phyloP scores from a whole-genome alignment of 441 rosid genomes.

The Croton setiger region DNA sequence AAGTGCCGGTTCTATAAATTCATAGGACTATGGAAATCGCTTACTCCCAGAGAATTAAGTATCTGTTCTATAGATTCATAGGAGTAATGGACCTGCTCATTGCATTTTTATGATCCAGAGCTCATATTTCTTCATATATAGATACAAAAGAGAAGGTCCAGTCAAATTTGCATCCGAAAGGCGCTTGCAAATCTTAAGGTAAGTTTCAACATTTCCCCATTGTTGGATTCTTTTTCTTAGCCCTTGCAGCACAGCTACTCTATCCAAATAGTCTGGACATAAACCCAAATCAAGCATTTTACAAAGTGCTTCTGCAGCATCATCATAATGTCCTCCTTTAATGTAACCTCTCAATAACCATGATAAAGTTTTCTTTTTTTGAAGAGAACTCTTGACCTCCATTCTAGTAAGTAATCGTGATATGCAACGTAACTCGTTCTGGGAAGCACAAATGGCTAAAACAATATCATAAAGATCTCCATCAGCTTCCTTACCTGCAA shows the following conservation, averaged over 20 bases:
- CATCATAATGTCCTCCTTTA: conserved; percentile 76
- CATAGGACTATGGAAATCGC: background rate
- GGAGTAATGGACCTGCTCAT: conserved; percentile 29
- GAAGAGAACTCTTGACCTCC: conserved; percentile 42
- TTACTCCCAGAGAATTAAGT: background rate
- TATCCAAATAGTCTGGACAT: conserved; percentile 71
- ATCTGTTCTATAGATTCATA: background rate
- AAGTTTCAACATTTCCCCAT: conserved; percentile 50
- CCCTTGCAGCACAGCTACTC: conserved; percentile 87
- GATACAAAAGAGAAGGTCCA: conserved; percentile 74
- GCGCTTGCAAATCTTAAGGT: conserved; percentile 62
- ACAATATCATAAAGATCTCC: conserved; percentile 73
- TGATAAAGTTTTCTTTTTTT: conserved; percentile 62
- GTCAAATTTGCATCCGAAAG: conserved; percentile 60
- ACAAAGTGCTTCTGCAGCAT: conserved; percentile 61
- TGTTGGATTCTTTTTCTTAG: conserved; percentile 63
- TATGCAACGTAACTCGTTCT: conserved; percentile 53
- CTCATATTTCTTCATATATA: conserved; percentile 60
- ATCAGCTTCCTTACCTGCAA: conserved; percentile 79
- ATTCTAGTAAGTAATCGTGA: conserved; percentile 54
- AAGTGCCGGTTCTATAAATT: background rate
- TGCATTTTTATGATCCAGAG: conserved; percentile 82
- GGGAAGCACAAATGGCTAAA: conserved; percentile 84
- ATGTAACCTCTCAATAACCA: conserved; percentile 87
- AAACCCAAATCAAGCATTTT: conserved; percentile 77